Base-by-base conservation (phyloP, 192 early-diverging fungal genomes). In the Podila verticillata region DNA sequence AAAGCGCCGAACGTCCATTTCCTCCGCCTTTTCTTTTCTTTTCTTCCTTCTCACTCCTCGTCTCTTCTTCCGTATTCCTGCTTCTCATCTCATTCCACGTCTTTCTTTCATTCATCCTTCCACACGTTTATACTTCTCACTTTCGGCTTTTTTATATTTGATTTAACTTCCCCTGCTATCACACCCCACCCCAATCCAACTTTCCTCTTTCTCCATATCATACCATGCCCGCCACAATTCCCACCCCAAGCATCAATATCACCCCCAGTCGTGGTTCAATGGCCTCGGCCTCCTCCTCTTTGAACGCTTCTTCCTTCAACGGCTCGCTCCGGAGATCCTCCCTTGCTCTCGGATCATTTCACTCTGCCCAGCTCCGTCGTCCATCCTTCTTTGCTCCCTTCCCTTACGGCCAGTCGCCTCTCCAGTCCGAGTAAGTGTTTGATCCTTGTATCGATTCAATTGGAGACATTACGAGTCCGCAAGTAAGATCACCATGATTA, bases 161-260 rank as follows among this genome's bases (percentile, higher is more conserved):
- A 48, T 20, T 19, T 26, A 39, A 31, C 48, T 47, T 30, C 31
- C 51, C 29, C 19, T 5, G 36, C 24, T 36, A 65, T 29, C 30
- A 77, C 69, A 68, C 69, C 69, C 24, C 32, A 64, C 4, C 22
- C 10, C 51, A 54, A 54, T 26, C 22, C 51, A 26, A n/a, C 35
- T 36, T 62, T 5, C 61, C 7, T n/a, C 1, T n/a, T 32, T 62
- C 30, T 62, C n/a, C 62, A 70, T 36, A 54, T 26, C 61, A 48
- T 29, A 71, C 26, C 32, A 79, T 79, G 75, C 75, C 75, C 32
- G 44, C 75, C 1, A 48, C 67, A 9, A 30, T 69, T 19, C 44
- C 69, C 2, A 62, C 69, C 29, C 68, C 75, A 35, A 68, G 65
- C 73, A 79, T 79, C 65, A 79, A 71, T 28, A 79, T 77, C 68